Base-by-base conservation (phyloP, 1,284 basidiomycete genomes). In the Waitea zeae region DNA sequence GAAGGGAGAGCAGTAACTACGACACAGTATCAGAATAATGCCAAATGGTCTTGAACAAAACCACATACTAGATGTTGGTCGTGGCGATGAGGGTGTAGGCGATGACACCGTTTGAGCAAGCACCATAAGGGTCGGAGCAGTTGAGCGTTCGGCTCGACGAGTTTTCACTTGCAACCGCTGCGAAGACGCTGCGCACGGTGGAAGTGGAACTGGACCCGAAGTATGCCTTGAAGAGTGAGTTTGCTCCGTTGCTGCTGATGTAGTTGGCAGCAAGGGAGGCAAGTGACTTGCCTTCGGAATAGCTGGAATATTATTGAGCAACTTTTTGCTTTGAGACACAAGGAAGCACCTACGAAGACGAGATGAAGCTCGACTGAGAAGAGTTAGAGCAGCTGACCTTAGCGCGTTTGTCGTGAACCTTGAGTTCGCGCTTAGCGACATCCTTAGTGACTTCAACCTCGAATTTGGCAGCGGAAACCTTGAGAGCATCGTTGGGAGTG, bases 1-100 rank as follows among this genome's bases (percentile, higher is more conserved):
- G 41, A 48, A 48, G 38, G 44, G 40, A 13, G 39, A 41, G 40
- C 46, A 48, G 36, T n/a, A n/a, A n/a, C n/a, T n/a, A n/a, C n/a
- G n/a, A n/a, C n/a, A 41, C 43, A 38, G 41, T 44, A 31, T 4
- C 34, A 17, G 13, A 14, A 17, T 4, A 37, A 39, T 12, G n/a
- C n/a, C n/a, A n/a, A n/a, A n/a, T n/a, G n/a, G n/a, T n/a, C n/a
- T n/a, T n/a, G n/a, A n/a, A n/a, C n/a, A n/a, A n/a, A n/a, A n/a
- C n/a, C n/a, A n/a, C n/a, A n/a, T 30, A 45, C 42, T 43, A 45
- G 36, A 43, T 37, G 39, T 48, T 43, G 15, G 42, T 46, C 18
- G 43, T 39, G n/a, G 42, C 17, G 13, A 27, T 42, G 20, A 46
- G 29, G 27, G 46, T 46, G 39, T 46, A 47, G 14, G 47, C 46